phyloP scores from a whole-genome alignment of 2,329 filamentous ascomycete genomes.

The Colletotrichum sp. region DNA sequence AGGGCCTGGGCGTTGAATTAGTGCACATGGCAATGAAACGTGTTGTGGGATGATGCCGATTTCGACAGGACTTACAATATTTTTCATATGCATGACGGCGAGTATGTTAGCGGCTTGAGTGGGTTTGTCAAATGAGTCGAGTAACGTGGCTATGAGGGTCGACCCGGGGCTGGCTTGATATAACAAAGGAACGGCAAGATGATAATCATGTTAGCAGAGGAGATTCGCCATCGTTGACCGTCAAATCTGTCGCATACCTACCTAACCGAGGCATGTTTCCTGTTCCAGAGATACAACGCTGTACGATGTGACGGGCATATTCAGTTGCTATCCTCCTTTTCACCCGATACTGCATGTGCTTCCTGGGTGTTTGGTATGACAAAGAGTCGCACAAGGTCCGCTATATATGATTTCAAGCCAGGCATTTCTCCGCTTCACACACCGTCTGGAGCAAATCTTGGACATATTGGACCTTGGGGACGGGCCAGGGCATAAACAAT shows the following conservation, averaged over 20 bases:
- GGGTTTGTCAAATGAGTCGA: not conserved
- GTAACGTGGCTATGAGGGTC: not conserved
- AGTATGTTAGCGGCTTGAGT: not conserved
- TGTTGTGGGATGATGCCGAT: not conserved
- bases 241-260: not conserved
- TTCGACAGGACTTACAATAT: not conserved
- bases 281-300: not conserved
- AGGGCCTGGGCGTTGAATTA: not conserved
- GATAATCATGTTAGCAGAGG: no score
- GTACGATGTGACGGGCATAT: not conserved
- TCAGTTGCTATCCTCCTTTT: not conserved
- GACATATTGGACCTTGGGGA: not conserved
- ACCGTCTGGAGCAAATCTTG: not conserved
- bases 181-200: not conserved
- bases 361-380: fast-evolving
- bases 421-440: not conserved
- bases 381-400: fast-evolving
- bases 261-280: not conserved
- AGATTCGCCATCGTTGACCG: not conserved
- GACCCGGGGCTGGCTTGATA: not conserved
- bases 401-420: fast-evolving
- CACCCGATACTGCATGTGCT: not conserved
- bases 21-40: not conserved
- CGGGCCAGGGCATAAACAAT: not conserved
- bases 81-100: not conserved